Conservation (phyloP, 805 yeast genomes). For the Zygotorulaspora florentina region DNA sequence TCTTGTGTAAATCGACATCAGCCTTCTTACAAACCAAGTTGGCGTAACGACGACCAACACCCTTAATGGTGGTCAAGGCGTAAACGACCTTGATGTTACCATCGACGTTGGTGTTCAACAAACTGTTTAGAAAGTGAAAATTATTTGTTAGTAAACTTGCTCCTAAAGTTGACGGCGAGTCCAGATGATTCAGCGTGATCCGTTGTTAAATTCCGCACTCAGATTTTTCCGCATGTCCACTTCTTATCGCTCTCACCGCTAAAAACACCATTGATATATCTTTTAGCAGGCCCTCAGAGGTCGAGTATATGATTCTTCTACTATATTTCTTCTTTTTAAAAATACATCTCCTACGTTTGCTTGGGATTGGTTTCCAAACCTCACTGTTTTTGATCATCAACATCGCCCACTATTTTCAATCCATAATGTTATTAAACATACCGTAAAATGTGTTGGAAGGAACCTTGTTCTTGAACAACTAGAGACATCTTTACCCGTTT, state of each 20-base stretch:
- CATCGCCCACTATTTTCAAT: neutral
- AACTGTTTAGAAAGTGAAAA: constrained; percentile 48
- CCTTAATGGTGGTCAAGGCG: constrained; percentile 99
- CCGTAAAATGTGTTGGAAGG: constrained; percentile 99
- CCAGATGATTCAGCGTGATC: neutral
- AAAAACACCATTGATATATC: too few species aligned
- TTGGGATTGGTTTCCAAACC: too few species aligned
- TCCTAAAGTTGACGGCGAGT: neutral
- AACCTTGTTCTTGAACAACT: constrained; percentile 98
- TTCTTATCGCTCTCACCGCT: too few species aligned
- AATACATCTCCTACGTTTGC: too few species aligned
- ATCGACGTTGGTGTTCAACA: constrained; percentile 99
- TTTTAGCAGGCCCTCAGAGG: too few species aligned
- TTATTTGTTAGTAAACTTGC: constrained; percentile 36
- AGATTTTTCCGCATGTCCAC: too few species aligned
- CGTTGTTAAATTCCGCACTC: too few species aligned
- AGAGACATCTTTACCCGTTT: constrained; percentile 68
- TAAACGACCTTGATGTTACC: constrained; percentile 99
- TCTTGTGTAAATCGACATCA: constrained; percentile 95
- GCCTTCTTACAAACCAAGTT: constrained; percentile 99
- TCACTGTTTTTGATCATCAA: neutral
- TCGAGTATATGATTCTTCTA: too few species aligned
- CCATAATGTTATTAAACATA: constrained; percentile 44
- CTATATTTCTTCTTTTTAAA: too few species aligned
- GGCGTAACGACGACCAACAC: constrained; percentile 99